Conservation (phyloP, 2,329 filamentous ascomycete genomes). For the Torrubiella hemipterigena region DNA sequence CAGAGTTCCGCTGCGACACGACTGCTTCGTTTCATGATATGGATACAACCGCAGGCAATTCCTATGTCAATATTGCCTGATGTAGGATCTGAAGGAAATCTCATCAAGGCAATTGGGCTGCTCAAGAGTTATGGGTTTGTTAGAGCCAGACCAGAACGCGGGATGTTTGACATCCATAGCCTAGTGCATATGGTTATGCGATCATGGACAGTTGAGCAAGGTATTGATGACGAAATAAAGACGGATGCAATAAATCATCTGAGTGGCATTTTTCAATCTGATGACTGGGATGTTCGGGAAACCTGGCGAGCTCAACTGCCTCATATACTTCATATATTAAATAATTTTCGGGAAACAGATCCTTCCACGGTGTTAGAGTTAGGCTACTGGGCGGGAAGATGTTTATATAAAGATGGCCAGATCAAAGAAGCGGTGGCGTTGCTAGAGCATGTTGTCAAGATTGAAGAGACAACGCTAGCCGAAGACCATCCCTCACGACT, state of each 20-base stretch:
- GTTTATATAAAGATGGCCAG: conserved; percentile 1
- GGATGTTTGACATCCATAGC: conserved; percentile 2
- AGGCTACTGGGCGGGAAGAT: background rate
- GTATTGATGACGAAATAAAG: background rate
- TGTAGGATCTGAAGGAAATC: conserved; percentile 2
- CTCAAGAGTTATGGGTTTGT: conserved; percentile 2
- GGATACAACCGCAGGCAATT: conserved; percentile 15
- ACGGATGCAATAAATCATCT: conserved; percentile 1
- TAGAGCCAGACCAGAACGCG: background rate
- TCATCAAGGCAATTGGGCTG: background rate
- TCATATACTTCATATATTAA: conserved; percentile 1
- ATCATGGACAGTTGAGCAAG: background rate
- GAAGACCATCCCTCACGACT: background rate
- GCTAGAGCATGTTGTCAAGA: conserved; percentile 2
- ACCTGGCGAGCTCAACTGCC: conserved; percentile 2
- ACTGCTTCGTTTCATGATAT: conserved; percentile 26
- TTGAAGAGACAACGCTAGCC: background rate
- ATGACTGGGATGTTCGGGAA: conserved; percentile 1
- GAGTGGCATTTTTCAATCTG: background rate
- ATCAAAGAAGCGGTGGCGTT: background rate
- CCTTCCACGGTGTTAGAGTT: background rate
- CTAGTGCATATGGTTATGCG: background rate
- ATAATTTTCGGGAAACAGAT: too few species aligned
- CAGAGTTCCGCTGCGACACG: conserved; percentile 15
- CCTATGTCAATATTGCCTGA: conserved; percentile 2